Evolutionary conservation across 371 early-diverging fungal species (phyloP), one percentile per base, ranked within the genome.

Genomic region (Mortierella sp.): DNA sequence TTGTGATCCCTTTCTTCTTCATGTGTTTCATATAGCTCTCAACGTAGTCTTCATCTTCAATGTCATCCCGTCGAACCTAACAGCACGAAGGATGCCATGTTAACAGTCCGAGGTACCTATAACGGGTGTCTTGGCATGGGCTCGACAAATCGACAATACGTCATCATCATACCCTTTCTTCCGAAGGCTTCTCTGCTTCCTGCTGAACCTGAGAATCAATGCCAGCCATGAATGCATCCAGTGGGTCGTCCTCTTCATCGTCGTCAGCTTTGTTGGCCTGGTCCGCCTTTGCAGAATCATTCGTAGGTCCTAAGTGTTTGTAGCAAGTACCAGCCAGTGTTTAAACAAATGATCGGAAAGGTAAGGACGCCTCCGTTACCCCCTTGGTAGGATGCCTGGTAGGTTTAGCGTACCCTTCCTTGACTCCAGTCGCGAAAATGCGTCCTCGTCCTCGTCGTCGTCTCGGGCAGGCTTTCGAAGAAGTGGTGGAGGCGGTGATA

Each of bases 171-270:
- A 79, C 68, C 62, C 70, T 83, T 73, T 83, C 81, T 79, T 84
- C 61, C 17, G 67, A 66, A 22, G 80, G 81, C 58, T 82, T 83
- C 48, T 71, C 55, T 47, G 79, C 84, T 51, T 84, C 76, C 34
- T 80, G 72, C 37, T 84, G 81, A 7, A 86, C 90, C 54, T 89
- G 82, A 28, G 86, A 80, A 57, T 82, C 84, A 57, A 94, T 92
- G 29, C 84, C 88, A 3, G 92, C 88, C 96, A 95, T 95, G 74
- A 95, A 95, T 1, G 95, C 94, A 55, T 95, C 96, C 52, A 95
- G 79, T 13, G 92, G 92, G 82, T 95, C 95, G 13, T 88, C 90
- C 4, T 90, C 93, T 0, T 88, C 90, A 2, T 83, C 85, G 0
- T 82, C 83, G 6, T 77, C 81, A 0, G 49, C 60, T 9, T 48